Evolutionary conservation across 164 flowering plant species (phyloP).

Genomic region (Nymphaea thermarum): DNA sequence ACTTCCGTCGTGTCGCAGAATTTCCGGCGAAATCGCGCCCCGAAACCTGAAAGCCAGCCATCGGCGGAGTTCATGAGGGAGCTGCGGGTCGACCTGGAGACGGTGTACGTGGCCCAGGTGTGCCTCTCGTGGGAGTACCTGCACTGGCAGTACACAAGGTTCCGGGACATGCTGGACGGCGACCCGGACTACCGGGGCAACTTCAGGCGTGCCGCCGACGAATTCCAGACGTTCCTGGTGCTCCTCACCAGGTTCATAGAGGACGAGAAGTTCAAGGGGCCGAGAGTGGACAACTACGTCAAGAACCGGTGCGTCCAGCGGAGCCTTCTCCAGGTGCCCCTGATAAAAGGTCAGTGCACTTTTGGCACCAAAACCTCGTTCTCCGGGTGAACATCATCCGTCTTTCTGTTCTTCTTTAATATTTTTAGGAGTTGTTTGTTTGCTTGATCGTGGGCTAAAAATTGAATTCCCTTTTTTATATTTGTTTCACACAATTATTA

Average conservation of each 20-base stretch:
- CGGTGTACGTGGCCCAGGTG: conserved; percentile 66
- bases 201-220: conserved; percentile 50
- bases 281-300: conserved; percentile 50
- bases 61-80: conserved; percentile 25
- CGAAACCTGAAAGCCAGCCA: conserved; percentile 27
- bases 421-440: neutral
- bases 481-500: too few species aligned
- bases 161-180: conserved; percentile 26
- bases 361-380: neutral
- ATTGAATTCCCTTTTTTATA: conserved; percentile 6
- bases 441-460: neutral
- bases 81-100: conserved; percentile 49
- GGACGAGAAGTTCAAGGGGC: conserved; percentile 59
- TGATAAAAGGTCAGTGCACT: conserved; percentile 41
- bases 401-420: neutral
- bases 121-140: conserved; percentile 94
- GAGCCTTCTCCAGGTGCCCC: conserved; percentile 71
- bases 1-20: conserved; percentile 23
- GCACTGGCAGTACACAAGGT: conserved; percentile 57
- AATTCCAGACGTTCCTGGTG: conserved; percentile 74
- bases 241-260: conserved; percentile 63
- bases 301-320: conserved; percentile 41
- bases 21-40: conserved; percentile 16
- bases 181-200: conserved; percentile 28
- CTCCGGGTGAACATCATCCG: neutral